Base-by-base conservation (phyloP, 176 grass and related monocot species). In the Lolium perenne region DNA sequence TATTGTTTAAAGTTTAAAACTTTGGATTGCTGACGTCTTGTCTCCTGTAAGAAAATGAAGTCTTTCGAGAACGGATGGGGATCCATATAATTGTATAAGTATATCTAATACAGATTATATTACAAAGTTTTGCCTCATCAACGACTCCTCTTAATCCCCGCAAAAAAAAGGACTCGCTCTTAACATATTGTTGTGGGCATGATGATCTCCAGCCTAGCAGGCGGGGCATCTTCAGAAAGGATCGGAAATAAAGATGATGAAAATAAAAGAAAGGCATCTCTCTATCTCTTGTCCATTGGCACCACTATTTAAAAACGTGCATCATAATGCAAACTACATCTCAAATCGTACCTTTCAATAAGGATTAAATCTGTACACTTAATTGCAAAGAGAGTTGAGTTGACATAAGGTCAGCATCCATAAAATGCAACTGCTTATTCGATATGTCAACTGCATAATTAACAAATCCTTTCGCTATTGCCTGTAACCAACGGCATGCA, bases 321-420 rank as follows among this genome's bases (percentile, higher is more conserved):
- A 6, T 41, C 5, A 41, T 41, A 41, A 41, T 41, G 6, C 40
- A 41, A 41, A 41, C 40, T 41, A 41, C 40, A 41, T 29, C 26
- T 29, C 26, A 29, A 29, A 29, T 29, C 26, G 26, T 41, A 41
- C 40, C 40, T 5, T 41, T 6, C 6, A 41, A 6, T 41, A 83
- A 46, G 50, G n/a, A 14, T 72, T 57, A 68, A 83, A 70, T 72
- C 41, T 2, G n/a, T 20, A 43, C 8, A 22, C 17, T 49, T 50
- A 53, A 61, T 17, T 69, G 15, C 73, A 68, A 41, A 21, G 4
- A 63, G 60, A 63, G 22, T 38, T 85, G 49, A n/a, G 68, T 89
- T 85, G 88, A 76, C 77, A 50, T 48, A 48, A 48, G 46, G 8
- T 48, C 46, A 86, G 71, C 71, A 38, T 45, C 38, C 56, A 86